phyloP scores from a whole-genome alignment of 129 eudicot species.

The Pittosporum tobira region DNA sequence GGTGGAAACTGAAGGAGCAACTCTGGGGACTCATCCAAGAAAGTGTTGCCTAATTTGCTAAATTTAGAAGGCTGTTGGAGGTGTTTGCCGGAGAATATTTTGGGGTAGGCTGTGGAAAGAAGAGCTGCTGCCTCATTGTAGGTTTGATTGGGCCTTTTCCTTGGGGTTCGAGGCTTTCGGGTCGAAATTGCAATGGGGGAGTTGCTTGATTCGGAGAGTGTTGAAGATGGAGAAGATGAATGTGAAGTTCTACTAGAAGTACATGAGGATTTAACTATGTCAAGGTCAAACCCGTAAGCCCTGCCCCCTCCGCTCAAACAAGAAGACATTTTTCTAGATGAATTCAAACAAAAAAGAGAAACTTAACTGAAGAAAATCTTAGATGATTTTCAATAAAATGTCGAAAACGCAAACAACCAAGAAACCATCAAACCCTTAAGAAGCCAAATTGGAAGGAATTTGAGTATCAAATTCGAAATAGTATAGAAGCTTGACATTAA shows the following conservation, averaged over 20 bases:
- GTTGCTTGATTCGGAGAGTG: constrained; percentile 73
- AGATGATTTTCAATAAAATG: too few species aligned
- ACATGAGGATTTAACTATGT: constrained; percentile 60
- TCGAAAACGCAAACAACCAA: too few species aligned
- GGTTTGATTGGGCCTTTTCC: constrained; percentile 88
- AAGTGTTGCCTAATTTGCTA: constrained; percentile 27
- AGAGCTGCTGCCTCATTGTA: constrained; percentile 90
- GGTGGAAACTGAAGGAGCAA: constrained; percentile 49
- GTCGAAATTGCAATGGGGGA: constrained; percentile 54
- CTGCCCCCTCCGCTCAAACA: constrained; percentile 69
- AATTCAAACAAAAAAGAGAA: not conserved
- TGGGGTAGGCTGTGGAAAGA: constrained; percentile 88
- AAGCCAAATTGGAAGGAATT: too few species aligned
- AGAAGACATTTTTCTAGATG: constrained; percentile 55
- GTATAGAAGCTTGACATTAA: too few species aligned
- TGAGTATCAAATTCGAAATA: too few species aligned
- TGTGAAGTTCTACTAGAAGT: constrained; percentile 57
- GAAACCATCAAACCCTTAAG: not conserved
- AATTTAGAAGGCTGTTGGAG: constrained; percentile 45
- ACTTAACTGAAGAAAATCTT: not conserved
- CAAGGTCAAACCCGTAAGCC: constrained; percentile 61
- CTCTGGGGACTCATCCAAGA: constrained; percentile 44
- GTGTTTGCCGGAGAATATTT: constrained; percentile 65
- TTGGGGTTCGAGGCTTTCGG: constrained; percentile 75
- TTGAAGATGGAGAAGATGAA: constrained; percentile 87